These are phyloP conservation scores for Suillus cothurnatus DNA, from an alignment of 768 basidiomycete genomes.

Conservation along the genomic window DNA sequence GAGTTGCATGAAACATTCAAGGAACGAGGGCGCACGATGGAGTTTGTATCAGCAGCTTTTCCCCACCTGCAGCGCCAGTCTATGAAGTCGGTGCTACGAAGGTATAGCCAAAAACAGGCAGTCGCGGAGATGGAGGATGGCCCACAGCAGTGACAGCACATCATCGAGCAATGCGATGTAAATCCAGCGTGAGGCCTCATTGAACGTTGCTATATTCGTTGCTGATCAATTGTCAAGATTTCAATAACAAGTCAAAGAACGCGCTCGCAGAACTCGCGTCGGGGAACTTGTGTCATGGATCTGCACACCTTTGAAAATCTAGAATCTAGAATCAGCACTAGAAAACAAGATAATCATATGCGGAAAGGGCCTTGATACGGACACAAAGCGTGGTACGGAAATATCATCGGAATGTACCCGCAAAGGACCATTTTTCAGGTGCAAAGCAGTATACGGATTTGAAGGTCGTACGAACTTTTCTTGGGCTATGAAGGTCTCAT, in stretches of 20 bases:
- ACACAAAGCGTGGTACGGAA: background rate
- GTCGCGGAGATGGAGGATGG: background rate
- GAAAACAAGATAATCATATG: background rate
- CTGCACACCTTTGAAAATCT: background rate
- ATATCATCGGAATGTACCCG: background rate
- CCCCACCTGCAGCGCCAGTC: constrained; percentile 23
- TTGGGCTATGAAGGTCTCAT: background rate
- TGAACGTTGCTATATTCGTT: background rate
- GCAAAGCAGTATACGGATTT: background rate
- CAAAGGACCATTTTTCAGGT: background rate
- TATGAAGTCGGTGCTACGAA: constrained; percentile 24
- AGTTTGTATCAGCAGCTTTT: constrained; percentile 21
- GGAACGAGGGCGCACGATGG: constrained; percentile 21
- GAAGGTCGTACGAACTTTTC: background rate
- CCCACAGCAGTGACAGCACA: background rate
- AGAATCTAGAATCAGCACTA: background rate
- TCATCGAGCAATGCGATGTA: background rate
- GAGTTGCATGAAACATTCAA: constrained; percentile 29
- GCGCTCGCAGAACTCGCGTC: background rate
- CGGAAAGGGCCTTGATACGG: background rate
- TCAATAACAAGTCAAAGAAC: background rate
- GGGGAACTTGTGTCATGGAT: background rate
- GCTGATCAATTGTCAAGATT: background rate
- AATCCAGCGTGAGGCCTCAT: background rate
- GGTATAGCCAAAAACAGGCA: constrained; percentile 16